Conservation (phyloP, 2,329 filamentous ascomycete genomes). For the Aspergillus pseudoterreus region DNA sequence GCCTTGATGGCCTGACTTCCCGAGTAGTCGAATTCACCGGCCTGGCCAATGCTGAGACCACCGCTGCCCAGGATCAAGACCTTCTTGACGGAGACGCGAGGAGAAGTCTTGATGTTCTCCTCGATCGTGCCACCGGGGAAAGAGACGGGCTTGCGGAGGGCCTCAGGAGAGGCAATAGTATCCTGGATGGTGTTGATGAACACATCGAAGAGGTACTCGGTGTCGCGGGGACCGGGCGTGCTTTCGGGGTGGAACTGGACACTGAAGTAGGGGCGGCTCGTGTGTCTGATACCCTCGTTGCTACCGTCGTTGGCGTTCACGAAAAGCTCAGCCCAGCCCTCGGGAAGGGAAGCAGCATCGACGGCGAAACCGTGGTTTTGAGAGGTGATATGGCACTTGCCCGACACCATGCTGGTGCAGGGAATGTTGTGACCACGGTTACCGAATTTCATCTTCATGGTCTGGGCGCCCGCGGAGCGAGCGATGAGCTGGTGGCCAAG, state of each 20-base stretch:
- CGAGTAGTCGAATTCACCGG: conserved; percentile 98
- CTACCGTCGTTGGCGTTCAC: conserved; percentile 97
- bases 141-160: conserved; percentile 68
- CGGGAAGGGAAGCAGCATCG: conserved; percentile 69
- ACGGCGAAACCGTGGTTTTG: conserved; percentile 98
- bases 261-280: conserved; percentile 86
- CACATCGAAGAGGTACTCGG: conserved; percentile 94
- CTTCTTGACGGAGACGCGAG: conserved; percentile 84
- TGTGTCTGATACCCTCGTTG: conserved; percentile 95
- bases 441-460: conserved; percentile 97
- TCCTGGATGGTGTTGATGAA: conserved; percentile 82
- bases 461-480: conserved; percentile 78
- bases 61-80: conserved; percentile 91
- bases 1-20: conserved; percentile 98
- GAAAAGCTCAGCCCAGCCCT: conserved; percentile 89
- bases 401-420: conserved; percentile 91
- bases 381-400: conserved; percentile 97
- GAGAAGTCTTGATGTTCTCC: conserved; percentile 73
- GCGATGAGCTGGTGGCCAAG: conserved; percentile 91
- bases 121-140: conserved; percentile 82
- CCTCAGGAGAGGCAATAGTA: conserved; percentile 62
- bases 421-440: conserved; percentile 99
- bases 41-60: conserved; percentile 94
- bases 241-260: conserved; percentile 99
- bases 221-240: conserved; percentile 90